Evolutionary conservation across 805 yeast species (phyloP), one percentile per base, ranked within the genome.

Genomic region (Saturnispora saitoi): DNA sequence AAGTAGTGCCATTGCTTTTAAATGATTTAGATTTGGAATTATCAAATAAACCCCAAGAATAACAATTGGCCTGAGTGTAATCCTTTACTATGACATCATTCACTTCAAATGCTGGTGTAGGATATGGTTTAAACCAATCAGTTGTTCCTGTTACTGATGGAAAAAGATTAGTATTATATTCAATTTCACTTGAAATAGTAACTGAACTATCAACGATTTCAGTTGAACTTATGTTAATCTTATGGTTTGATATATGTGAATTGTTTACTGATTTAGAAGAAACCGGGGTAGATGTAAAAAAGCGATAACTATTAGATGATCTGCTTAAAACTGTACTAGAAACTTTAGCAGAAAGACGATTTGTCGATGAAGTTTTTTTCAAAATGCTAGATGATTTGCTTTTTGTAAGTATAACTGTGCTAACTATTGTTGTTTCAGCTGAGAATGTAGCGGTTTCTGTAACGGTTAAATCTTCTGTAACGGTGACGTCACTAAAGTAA

Each of bases 31-130:
- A 70, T 10, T 50, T 48, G 4, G 54, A 61, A 12, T 69, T 63
- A 52, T 67, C 62, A 56, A 73, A 73, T 4, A 75, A 64, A 1
- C 78, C 78, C 54, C 64, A 62, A 9, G 56, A 40, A 2, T 70
- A 66, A 56, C 78, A 73, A 44, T 57, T 51, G 34, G 40, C 51
- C 5, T 41, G 34, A 28, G 41, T 65, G 50, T 10, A 20, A 11
- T 48, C 42, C 7, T 42, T 17, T 17, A 48, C 36, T 12, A 32
- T 44, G 8, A 48, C 38, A 20, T 30, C 34, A 10, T 26, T 41
- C 6, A 52, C 20, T 15, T 48, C 28, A 20, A 26, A 51, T 15
- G 54, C 48, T 38, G 55, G 54, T 14, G 32, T 31, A 11, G 55
- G 51, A 26, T 52, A 52, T 9, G 31, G 12, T 14, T 47, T 39